phyloP scores from a whole-genome alignment of 495 filamentous ascomycete genomes.

The Astrocystis sublimbata region DNA sequence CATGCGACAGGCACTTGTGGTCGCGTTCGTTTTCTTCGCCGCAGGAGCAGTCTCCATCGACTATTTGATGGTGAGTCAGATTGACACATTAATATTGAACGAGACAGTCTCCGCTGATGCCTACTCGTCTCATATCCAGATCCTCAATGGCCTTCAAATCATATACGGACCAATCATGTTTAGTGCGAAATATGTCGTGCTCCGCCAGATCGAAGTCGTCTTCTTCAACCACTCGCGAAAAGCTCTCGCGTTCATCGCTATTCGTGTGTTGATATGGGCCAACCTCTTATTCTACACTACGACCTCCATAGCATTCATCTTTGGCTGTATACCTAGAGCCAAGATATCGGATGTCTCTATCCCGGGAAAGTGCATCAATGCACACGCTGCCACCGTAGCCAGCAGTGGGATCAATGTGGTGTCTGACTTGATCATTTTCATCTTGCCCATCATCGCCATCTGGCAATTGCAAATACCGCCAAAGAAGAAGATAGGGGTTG shows the following conservation, averaged over 20 bases:
- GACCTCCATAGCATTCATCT: slow-evolving; percentile 16
- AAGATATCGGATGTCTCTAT: slow-evolving; percentile 21
- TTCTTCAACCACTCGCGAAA: slow-evolving; percentile 12
- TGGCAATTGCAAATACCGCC: slow-evolving; percentile 31
- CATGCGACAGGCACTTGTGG: not conserved
- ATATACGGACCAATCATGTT: slow-evolving; percentile 10
- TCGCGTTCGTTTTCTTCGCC: not conserved
- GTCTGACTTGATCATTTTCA: slow-evolving; percentile 41
- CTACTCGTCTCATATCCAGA: not conserved
- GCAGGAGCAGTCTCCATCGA: not conserved
- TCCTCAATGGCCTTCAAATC: not conserved
- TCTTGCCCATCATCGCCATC: slow-evolving; percentile 36
- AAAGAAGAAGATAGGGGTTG: slow-evolving; percentile 32
- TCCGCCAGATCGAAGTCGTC: slow-evolving; percentile 4
- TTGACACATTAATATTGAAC: not conserved
- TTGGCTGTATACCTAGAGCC: slow-evolving; percentile 20
- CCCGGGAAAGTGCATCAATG: slow-evolving; percentile 49
- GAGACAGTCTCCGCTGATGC: not conserved
- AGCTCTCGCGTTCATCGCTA: not conserved
- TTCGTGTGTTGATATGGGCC: slow-evolving; percentile 18
- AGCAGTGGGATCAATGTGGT: slow-evolving; percentile 39
- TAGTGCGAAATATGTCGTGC: slow-evolving; percentile 11
- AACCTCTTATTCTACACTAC: slow-evolving; percentile 19
- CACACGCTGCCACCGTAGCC: slow-evolving; percentile 39
- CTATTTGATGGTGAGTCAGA: not conserved